A percentile compares a stretch with the other conserved stretches of the same genome.
phyloP scores from a whole-genome alignment of 2,329 filamentous ascomycete genomes.

The Cucurbitaria berberidis region DNA sequence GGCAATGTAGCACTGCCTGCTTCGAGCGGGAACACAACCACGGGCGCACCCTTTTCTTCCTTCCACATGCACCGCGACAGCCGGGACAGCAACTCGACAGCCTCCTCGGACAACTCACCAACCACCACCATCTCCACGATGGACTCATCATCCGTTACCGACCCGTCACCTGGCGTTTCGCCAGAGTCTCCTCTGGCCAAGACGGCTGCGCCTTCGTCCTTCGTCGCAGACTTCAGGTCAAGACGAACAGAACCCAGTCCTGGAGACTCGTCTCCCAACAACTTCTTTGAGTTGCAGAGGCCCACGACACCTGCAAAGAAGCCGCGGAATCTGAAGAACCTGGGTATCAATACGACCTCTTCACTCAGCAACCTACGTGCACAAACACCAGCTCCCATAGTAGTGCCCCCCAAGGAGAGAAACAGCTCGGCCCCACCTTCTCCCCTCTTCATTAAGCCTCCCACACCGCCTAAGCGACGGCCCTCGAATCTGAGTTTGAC shows the following conservation, averaged over 20 bases:
- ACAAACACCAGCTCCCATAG: conserved; percentile 59
- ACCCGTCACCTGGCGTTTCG: conserved; percentile 86
- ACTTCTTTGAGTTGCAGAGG: conserved; percentile 60
- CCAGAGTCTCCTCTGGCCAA: conserved; percentile 86
- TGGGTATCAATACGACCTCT: conserved; percentile 73
- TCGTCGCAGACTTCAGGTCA: conserved; percentile 62
- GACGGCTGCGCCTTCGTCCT: conserved; percentile 72
- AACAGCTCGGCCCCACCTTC: conserved; percentile 69
- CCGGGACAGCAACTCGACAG: conserved; percentile 79
- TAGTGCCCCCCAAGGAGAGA: conserved; percentile 55
- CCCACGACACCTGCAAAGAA: conserved; percentile 66
- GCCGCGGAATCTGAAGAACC: conserved; percentile 81
- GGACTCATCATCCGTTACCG: conserved; percentile 87
- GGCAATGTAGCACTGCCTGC: conserved; percentile 41
- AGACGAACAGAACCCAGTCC: conserved; percentile 41
- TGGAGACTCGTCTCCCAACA: conserved; percentile 54
- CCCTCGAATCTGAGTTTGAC: conserved; percentile 79
- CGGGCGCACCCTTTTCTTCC: conserved; percentile 45
- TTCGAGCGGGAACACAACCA: conserved; percentile 43
- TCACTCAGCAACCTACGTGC: conserved; percentile 54
- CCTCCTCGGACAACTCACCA: conserved; percentile 91
- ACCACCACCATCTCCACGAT: conserved; percentile 93
- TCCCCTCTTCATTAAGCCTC: conserved; percentile 80
- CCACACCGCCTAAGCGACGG: conserved; percentile 71
- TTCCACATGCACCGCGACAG: conserved; percentile 70